Base-by-base conservation (phyloP, 768 basidiomycete genomes). In the Boletus reticulatus region DNA sequence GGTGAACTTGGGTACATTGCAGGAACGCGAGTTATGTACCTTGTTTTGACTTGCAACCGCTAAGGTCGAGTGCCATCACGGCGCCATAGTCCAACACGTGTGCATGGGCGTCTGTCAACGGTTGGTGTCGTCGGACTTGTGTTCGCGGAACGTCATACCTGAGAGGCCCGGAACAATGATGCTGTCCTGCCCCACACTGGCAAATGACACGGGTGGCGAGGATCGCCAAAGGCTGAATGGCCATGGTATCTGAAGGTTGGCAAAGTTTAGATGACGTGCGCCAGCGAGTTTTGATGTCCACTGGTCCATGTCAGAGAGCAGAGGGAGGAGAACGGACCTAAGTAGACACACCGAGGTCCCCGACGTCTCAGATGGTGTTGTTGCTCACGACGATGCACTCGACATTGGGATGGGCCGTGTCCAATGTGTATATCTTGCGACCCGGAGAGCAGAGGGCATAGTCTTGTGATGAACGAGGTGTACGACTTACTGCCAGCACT, bases 131-230 rank as follows among this genome's bases (percentile, higher is more conserved):
- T 38, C 11, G 45, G 22, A 19, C 17, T 17, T 19, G 29, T 1
- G 17, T 16, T 6, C 10, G 45, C n/a, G 11, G 31, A 46, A 20
- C 16, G 47, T 5, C 68, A 22, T 65, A 87, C 89, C 89, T 67
- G 88, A 73, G 17, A 93, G 75, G 19, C 90, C 91, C 0, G 90
- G 90, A 7, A 90, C 81, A 13, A 92, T 70, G 47, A 85, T 79
- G 22, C 77, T 78, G 16, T 71, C 69, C 10, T 64, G 53, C 7
- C 67, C 62, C 13, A 78, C 22, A n/a, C n/a, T n/a, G n/a, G n/a
- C n/a, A 57, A 67, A 55, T 10, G 64, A 60, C 34, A 70, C 34
- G 47, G 56, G 48, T 16, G 65, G 29, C 44, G 63, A 61, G 43
- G 61, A 44, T 24, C 57, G 63, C 60, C 60, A 63, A 38, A 65